Evolutionary conservation across 768 basidiomycete species (phyloP), one percentile per base, ranked within the genome.

Genomic region (Psilocybe azurescens): DNA sequence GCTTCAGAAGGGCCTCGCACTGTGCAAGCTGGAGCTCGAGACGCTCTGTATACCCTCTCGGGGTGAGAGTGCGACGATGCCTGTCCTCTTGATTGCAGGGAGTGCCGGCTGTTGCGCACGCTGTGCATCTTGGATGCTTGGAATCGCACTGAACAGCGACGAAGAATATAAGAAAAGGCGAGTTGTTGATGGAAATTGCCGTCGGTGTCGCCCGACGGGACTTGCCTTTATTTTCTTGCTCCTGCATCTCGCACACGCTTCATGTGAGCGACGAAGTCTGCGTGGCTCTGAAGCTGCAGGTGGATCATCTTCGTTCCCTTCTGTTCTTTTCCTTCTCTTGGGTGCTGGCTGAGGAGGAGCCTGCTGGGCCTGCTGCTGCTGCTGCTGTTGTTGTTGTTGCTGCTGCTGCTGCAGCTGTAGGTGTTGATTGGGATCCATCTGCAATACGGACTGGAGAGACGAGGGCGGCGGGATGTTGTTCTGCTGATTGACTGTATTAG

Each of bases 221-320:
- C 81, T 81, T 83, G 87, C 91, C 91, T 95, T 95, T 79, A 95
- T 95, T 90, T 95, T 95, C 87, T 95, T 94, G 81, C 89, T 90
- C 85, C 93, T 91, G 84, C 93, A 95, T 75, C 93, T 86, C 66
- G 93, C 89, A 81, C 93, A 95, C 65, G 93, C 93, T 79, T 95
- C 93, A 78, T 95, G 93, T 70, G 93, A 93, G 72, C 93, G 87
- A 69, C 93, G 83, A 70, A 95, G 83, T 58, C 93, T 86, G 70
- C 93, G 85, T 48, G 91, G 89, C 75, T 93, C 92, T 44, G 41
- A 6, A 14, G 41, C 41, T 44, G 41, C 14, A 39, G 77, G 70
- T 48, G 77, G 75, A n/a, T 87, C 89, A 58, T 87, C 88, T 11
- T 79, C 80, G 29, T 78, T 79, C 2, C 79, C 77, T 53, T 88